Evolutionary conservation across 352 stramenopile species (phyloP).

Genomic region (Pythium insidiosum): DNA sequence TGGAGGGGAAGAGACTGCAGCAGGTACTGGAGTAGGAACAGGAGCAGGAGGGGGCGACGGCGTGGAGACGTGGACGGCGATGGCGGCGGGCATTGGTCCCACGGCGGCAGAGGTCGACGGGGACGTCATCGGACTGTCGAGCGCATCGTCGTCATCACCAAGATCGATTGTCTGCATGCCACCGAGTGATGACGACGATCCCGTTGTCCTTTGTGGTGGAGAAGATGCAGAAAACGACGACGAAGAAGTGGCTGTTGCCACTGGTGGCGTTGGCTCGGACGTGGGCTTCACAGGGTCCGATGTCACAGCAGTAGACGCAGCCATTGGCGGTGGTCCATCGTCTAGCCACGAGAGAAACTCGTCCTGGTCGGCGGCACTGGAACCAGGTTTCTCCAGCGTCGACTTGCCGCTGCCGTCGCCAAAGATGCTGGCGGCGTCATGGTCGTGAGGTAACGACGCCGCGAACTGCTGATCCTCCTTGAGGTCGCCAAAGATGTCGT

Average conservation of each 20-base stretch:
- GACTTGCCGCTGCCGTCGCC: slow-evolving; percentile 17
- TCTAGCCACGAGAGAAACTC: slow-evolving; percentile 83
- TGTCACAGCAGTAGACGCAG: slow-evolving; percentile 1
- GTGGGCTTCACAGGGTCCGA: neutral
- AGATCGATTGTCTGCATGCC: slow-evolving; percentile 16
- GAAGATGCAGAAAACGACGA: too few relatives aligned
- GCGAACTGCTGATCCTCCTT: slow-evolving; percentile 50
- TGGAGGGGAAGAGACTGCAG: too few relatives aligned
- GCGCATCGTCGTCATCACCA: slow-evolving; percentile 7
- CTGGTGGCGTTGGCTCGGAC: neutral
- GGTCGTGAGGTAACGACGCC: slow-evolving; percentile 28
- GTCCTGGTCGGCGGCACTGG: slow-evolving; percentile 14
- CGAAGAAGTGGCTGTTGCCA: slow-evolving; percentile 3
- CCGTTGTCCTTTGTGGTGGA: too few relatives aligned
- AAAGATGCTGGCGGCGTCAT: slow-evolving; percentile 52
- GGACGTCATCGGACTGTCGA: slow-evolving; percentile 15
- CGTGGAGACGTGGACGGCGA: slow-evolving; percentile 10
- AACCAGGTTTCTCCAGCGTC: slow-evolving; percentile 2
- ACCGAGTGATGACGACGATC: too few relatives aligned
- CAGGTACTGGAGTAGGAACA: too few relatives aligned
- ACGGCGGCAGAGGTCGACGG: slow-evolving; percentile 1
- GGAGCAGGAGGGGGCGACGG: too few relatives aligned
- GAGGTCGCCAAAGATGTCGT: slow-evolving; percentile 76
- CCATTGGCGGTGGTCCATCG: slow-evolving; percentile 17
- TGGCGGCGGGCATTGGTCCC: slow-evolving; percentile 7